Evolutionary conservation across 306 rosid species (phyloP), one percentile per base, ranked within the genome.

Genomic region (Rubus parviflorus): DNA sequence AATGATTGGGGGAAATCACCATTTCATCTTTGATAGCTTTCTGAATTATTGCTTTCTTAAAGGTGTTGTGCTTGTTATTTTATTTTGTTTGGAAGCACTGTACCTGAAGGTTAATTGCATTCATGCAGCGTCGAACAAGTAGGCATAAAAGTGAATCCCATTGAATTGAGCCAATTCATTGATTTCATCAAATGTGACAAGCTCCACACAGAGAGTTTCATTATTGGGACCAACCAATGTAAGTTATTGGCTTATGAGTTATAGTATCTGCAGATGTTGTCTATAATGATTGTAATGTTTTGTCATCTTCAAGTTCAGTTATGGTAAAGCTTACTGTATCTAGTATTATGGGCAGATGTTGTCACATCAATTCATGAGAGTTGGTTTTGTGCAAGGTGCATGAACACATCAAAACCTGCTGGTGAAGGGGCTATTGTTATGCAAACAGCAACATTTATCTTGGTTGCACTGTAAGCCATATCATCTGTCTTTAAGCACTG

Each of bases 361-460:
- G 93, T 90, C 67, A 94, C 97, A 5, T 87, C 97, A 77, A 89
- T 94, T 74, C 97, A 91, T 60, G 98, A 92, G 87, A 90, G 81
- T 69, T 94, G 96, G 98, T 89, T 91, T 70, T 77, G 91, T 81
- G 98, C 94, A 68, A 92, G 98, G 94, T 92, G 97, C 86, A 77
- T 90, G 84, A 94, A 92, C 91, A 94, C 97, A 38, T 89, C 91
- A 83, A 92, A 89, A 75, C 90, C 94, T 79, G 92, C 89, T 58
- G 98, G 97, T 53, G 98, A 94, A 87, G 98, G 98, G 49, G 97
- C 89, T 63, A 85, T 94, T 46, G 80, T 94, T 37, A 87, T 94
- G 75, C 98, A 89, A 82, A 90, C 97, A 67, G 80, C 93, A 49
- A 84, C 97, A n/a, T 94, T 86, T 80, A 79, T 94, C 77, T 84